phyloP scores from a whole-genome alignment of 2,329 filamentous ascomycete genomes.

The Hypoxylon sp. region DNA sequence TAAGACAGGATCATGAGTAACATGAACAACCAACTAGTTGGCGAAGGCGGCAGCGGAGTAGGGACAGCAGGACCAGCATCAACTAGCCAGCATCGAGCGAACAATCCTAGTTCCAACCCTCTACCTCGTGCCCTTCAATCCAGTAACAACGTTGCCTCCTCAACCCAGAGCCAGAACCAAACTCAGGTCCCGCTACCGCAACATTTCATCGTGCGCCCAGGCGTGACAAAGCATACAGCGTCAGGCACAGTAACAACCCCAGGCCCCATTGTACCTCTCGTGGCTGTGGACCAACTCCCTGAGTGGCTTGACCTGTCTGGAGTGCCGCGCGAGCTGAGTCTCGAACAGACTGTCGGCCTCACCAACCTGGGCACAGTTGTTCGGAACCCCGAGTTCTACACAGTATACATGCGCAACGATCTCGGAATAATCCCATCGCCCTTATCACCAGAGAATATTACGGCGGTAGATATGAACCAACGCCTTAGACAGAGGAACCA shows the following conservation, averaged over 20 bases:
- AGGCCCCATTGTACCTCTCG: constrained; percentile 65
- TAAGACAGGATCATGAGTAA: neutral
- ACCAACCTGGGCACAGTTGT: constrained; percentile 56
- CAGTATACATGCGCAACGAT: constrained; percentile 47
- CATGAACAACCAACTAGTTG: constrained; percentile 1
- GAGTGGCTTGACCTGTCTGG: constrained; percentile 61
- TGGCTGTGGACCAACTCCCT: constrained; percentile 68
- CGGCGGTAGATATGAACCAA: neutral
- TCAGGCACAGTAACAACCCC: constrained; percentile 49
- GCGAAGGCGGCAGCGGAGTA: neutral
- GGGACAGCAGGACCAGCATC: neutral
- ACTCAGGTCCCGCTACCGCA: constrained; percentile 48
- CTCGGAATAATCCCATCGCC: neutral
- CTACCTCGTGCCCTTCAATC: neutral
- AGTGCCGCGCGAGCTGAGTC: constrained; percentile 60
- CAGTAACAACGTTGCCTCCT: neutral
- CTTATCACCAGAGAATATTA: neutral
- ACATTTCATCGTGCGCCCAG: constrained; percentile 64
- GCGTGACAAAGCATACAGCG: constrained; percentile 50
- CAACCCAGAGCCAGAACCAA: constrained; percentile 10
- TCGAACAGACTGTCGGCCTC: constrained; percentile 59
- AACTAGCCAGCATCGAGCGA: constrained; percentile 14
- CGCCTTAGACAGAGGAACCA: constrained; percentile 4
- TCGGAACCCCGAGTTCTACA: constrained; percentile 48
- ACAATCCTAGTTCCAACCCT: neutral